Evolutionary conservation across 257 asterid genomes (phyloP).

Genomic region (Lycium ferocissimum): DNA sequence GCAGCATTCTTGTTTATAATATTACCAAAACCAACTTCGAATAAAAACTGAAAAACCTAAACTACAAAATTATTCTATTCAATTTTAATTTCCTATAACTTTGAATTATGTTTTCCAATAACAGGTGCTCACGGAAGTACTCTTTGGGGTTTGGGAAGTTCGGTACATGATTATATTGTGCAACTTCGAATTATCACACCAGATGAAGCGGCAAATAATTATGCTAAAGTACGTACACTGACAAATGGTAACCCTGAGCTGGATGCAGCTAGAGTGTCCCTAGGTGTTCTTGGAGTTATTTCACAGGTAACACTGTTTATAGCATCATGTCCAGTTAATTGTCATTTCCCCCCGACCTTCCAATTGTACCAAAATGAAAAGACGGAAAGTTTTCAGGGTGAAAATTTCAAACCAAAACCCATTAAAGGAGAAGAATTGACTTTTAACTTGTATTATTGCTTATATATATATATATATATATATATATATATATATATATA

Average conservation of each 20-base stretch:
- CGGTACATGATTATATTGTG: conserved; percentile 41
- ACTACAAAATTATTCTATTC: no score
- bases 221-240: conserved; percentile 33
- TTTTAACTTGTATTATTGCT: no score
- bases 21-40: no score
- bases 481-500: no score
- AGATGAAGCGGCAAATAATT: conserved; percentile 27
- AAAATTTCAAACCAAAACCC: no score
- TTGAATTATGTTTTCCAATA: no score
- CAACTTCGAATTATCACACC: conserved; percentile 39
- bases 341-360: not conserved
- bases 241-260: conserved; percentile 34
- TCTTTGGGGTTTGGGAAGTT: conserved; percentile 41
- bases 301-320: conserved; percentile 36
- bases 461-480: no score
- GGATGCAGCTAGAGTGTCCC: conserved; percentile 44
- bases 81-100: no score
- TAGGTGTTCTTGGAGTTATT: conserved; percentile 49
- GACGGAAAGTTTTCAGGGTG: not conserved
- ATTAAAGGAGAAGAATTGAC: no score
- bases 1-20: no score
- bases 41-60: no score
- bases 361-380: not conserved
- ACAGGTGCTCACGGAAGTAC: conserved; percentile 48
- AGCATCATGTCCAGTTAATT: no score